Evolutionary conservation across 192 early-diverging fungal genomes (phyloP).

Genomic region (Allomyces macrogynus): DNA sequence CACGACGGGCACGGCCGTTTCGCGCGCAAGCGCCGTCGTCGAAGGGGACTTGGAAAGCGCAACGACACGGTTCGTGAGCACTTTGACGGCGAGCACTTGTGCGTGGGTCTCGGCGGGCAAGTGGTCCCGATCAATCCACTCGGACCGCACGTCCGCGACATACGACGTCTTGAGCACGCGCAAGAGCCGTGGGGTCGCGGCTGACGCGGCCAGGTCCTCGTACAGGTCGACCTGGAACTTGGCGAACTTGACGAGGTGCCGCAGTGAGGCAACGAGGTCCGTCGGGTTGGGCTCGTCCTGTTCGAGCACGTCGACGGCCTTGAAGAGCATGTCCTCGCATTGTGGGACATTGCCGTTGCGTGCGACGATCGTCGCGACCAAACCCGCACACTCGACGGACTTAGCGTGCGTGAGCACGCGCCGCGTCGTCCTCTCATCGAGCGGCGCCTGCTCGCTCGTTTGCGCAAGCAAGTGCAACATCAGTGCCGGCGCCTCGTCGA

Average conservation of each 20-base stretch:
- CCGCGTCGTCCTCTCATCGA: no score
- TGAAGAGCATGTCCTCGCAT: no score
- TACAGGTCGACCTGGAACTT: not conserved
- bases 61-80: not conserved
- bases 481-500: not conserved
- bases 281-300: no score
- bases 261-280: no score
- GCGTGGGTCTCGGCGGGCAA: not conserved
- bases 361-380: no score
- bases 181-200: not conserved
- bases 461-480: not conserved
- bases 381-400: no score
- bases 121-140: not conserved
- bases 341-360: no score
- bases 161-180: not conserved
- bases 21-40: not conserved
- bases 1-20: not conserved
- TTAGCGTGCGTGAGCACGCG: no score
- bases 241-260: not conserved
- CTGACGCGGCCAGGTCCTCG: not conserved
- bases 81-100: not conserved
- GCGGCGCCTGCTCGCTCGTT: no score
- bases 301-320: no score
- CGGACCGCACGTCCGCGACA: not conserved
- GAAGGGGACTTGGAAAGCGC: not conserved